Evolutionary conservation across 106 monocot genomes (phyloP), one percentile per base, ranked within the genome.

Genomic region (Dendrobium chrysotoxum): DNA sequence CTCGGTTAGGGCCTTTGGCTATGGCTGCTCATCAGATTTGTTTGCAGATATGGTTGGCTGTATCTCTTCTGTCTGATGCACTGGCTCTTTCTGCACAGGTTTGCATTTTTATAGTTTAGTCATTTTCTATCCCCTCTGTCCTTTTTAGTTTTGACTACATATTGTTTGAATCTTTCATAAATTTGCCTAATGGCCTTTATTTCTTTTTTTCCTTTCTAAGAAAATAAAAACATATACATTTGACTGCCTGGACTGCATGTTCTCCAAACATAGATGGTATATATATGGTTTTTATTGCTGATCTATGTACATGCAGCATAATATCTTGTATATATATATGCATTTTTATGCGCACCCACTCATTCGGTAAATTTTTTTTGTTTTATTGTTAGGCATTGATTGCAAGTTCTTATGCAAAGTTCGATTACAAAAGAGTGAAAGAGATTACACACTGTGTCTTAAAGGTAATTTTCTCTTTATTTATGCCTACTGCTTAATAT

Each of bases 1-100:
- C 96, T 58, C 90, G 92, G 30, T 88, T 86, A 74, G 96, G 96
- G 45, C 88, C 90, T 73, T 30, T 91, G 53, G 86, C 95, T 77
- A 99, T 99, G 98, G 98, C 98, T 78, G 98, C 92, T 85, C 95
- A 99, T 89, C 98, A 99, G 76, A 95, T 99, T 81, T 99, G 98
- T 77, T 84, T 95, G 79, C 95, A 99, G 87, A 87, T 99, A 64
- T 99, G 98, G 98, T 79, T 99, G 79, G 95, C 98, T 81, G 98
- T 99, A 76, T 95, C 95, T 77, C 88, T 99, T 30, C 91, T 95
- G 83, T 91, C 95, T 54, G 98, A 99, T 90, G 98, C 98, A 78
- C 83, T 95, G 80, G 98, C 98, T 83, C 81, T 90, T 78, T 99
- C 99, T 79, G 95, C 93, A 18, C 96, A 96, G 93, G 96, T 92